Percentiles rank a stretch among this genome's conserved stretches.
phyloP scores from a whole-genome alignment of 192 early-diverging fungal species.

The Jimgerdemannia flammicorona region DNA sequence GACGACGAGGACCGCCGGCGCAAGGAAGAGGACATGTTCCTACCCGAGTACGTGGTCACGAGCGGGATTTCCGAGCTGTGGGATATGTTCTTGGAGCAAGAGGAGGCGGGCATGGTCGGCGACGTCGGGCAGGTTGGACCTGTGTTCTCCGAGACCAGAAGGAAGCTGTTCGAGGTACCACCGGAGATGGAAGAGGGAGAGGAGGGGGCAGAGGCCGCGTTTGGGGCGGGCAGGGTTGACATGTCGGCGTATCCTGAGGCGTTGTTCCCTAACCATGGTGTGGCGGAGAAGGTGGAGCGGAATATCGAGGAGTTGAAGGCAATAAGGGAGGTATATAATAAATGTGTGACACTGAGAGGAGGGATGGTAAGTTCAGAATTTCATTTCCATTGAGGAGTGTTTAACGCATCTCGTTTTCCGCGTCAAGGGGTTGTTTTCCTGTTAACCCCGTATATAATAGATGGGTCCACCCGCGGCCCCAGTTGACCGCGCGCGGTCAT shows the following conservation, averaged over 20 bases:
- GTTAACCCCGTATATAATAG: neutral
- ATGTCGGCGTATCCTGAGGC: neutral
- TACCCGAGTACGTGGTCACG: slow-evolving; percentile 48
- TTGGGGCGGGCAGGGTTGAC: neutral
- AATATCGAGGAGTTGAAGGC: slow-evolving; percentile 48
- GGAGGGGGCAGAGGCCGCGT: neutral
- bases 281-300: slow-evolving; percentile 1
- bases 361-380: neutral
- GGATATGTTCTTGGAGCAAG: slow-evolving; percentile 3
- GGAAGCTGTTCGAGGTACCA: slow-evolving; percentile 25
- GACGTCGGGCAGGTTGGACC: neutral
- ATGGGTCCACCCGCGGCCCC: neutral
- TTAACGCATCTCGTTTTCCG: neutral
- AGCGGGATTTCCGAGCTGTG: slow-evolving; percentile 39
- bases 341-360: slow-evolving; percentile 49
- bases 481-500: slow-evolving; percentile 1
- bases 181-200: neutral
- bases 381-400: too few relatives aligned
- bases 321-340: slow-evolving; percentile 56
- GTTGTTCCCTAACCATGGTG: slow-evolving; percentile 2
- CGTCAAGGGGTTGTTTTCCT: too few relatives aligned
- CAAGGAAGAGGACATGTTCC: slow-evolving; percentile 33
- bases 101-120: neutral
- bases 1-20: slow-evolving; percentile 17
- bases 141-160: slow-evolving; percentile 19